Evolutionary conservation across 148 eudicot genomes (phyloP).

Genomic region (Chenopodium album): DNA sequence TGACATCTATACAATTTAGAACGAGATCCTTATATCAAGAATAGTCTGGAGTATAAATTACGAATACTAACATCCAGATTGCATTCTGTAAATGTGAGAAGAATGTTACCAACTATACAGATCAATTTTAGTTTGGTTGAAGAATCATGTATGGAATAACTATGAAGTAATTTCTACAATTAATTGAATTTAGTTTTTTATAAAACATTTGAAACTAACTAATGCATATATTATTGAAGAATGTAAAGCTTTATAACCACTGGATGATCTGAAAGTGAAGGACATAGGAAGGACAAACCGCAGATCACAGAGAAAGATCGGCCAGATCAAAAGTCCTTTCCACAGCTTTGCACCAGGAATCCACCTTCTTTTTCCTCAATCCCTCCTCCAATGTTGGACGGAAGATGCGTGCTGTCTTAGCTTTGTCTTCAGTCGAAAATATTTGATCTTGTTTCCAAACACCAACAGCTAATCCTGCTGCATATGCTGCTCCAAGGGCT

Average conservation of each 20-base stretch:
- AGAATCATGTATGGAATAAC: not conserved
- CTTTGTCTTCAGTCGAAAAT: conserved; percentile 62
- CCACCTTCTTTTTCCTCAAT: conserved; percentile 74
- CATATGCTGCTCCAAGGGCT: conserved; percentile 95
- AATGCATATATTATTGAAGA: conserved; percentile 14
- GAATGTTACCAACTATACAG: not conserved
- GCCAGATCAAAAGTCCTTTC: conserved; percentile 80
- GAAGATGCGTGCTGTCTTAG: conserved; percentile 57
- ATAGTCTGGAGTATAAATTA: not conserved
- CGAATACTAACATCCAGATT: not conserved
- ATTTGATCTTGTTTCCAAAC: conserved; percentile 80
- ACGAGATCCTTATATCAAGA: too few species aligned
- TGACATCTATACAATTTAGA: too few species aligned
- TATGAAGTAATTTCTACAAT: conserved; percentile 5
- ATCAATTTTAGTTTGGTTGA: not conserved
- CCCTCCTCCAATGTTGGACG: conserved; percentile 49
- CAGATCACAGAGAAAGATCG: conserved; percentile 65
- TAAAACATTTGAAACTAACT: not conserved
- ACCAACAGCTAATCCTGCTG: conserved; percentile 94
- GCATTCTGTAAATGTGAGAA: not conserved
- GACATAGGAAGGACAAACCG: not conserved
- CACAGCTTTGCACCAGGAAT: conserved; percentile 96
- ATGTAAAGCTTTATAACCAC: not conserved
- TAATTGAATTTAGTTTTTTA: too few species aligned
- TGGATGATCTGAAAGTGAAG: not conserved